Evolutionary conservation across 345 rosid species (phyloP).

Genomic region (Orychophragmus violaceus): DNA sequence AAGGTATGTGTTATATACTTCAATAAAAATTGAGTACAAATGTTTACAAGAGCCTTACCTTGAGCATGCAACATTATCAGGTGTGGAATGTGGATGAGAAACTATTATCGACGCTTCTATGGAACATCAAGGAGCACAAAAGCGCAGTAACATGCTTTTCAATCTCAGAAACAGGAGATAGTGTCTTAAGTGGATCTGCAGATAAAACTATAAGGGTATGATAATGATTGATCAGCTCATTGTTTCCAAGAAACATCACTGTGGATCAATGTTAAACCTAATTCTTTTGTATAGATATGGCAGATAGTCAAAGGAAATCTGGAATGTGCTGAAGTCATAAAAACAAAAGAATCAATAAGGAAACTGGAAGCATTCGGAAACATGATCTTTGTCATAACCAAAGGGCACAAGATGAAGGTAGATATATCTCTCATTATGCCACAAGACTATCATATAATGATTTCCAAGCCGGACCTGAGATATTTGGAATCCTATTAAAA

Average conservation of each 20-base stretch:
- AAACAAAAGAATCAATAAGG: constrained; percentile 52
- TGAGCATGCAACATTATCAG: constrained; percentile 28
- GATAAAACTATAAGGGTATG: constrained; percentile 75
- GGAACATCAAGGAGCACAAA: constrained; percentile 71
- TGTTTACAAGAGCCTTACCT: background rate
- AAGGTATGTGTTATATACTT: constrained; percentile 38
- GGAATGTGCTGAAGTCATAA: constrained; percentile 65
- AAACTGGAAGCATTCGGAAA: constrained; percentile 51
- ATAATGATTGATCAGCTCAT: background rate
- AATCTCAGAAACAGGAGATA: constrained; percentile 63
- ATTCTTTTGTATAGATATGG: constrained; percentile 64
- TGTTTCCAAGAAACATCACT: background rate
- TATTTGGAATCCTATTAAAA: no score
- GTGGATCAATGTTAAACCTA: no score
- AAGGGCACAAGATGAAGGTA: constrained; percentile 65
- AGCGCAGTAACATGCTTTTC: constrained; percentile 75
- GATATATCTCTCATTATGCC: background rate
- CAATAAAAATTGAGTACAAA: background rate
- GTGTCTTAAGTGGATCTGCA: constrained; percentile 77
- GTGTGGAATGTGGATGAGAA: constrained; percentile 68
- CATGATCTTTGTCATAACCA: constrained; percentile 45
- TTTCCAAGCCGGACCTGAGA: no score
- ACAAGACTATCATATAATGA: background rate
- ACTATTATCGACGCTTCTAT: constrained; percentile 47
- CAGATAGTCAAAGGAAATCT: constrained; percentile 54